These are phyloP conservation scores for Xylaria sp. DNA, from an alignment of 495 filamentous ascomycete genomes.

Conservation along the genomic window DNA sequence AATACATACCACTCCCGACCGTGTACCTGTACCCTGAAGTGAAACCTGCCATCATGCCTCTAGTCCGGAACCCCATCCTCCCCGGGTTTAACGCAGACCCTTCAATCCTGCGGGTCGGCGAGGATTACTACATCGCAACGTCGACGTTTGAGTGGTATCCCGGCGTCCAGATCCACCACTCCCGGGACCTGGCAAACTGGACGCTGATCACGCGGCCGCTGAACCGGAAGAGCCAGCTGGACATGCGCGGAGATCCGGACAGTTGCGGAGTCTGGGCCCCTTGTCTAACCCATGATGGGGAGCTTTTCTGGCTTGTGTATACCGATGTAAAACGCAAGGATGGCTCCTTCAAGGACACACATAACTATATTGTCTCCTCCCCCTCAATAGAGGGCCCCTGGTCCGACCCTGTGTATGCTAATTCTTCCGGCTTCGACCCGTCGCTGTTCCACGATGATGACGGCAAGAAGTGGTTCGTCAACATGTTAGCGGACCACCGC, in stretches of 20 bases:
- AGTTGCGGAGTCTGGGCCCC: constrained; percentile 71
- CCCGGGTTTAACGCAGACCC: constrained; percentile 71
- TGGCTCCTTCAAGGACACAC: constrained; percentile 61
- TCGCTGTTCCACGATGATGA: constrained; percentile 65
- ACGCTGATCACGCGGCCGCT: constrained; percentile 64
- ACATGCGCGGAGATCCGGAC: constrained; percentile 65
- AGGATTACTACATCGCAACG: constrained; percentile 68
- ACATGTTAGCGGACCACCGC: constrained; percentile 62
- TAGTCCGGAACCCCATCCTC: constrained; percentile 64
- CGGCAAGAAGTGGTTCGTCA: constrained; percentile 62
- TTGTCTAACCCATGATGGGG: constrained; percentile 63
- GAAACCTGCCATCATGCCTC: constrained; percentile 43
- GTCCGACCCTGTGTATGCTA: constrained; percentile 62
- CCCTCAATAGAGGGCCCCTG: constrained; percentile 58
- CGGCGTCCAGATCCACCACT: constrained; percentile 65
- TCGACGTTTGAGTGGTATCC: constrained; percentile 71
- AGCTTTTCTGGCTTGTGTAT: constrained; percentile 64
- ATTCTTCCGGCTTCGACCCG: constrained; percentile 64
- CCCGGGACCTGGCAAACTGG: constrained; percentile 65
- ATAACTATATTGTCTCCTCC: constrained; percentile 61
- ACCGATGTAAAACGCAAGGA: constrained; percentile 65
- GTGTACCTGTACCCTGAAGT: neutral
- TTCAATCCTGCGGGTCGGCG: constrained; percentile 61
- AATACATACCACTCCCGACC: neutral
- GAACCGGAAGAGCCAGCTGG: constrained; percentile 63